Conservation (phyloP, 1,284 basidiomycete genomes). For the Ceratobasidium sp. region DNA sequence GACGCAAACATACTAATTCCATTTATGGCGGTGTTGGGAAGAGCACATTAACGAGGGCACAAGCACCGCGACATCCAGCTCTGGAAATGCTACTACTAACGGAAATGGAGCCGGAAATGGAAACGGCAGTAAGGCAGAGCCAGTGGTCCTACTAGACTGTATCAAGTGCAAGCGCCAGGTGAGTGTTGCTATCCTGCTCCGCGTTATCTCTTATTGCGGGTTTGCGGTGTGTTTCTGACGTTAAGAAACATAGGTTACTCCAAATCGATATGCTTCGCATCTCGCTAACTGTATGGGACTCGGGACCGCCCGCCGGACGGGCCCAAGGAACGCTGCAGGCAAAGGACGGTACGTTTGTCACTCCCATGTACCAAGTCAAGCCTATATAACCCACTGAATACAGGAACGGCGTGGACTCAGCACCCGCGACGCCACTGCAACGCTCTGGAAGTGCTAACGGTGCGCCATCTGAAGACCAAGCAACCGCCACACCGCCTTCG, state of each 20-base stretch:
- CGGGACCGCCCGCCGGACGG: slow-evolving; percentile 74
- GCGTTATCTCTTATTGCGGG: background rate
- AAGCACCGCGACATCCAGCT: slow-evolving; percentile 42
- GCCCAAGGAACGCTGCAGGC: slow-evolving; percentile 68
- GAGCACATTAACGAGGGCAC: slow-evolving; percentile 52
- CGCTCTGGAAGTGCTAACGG: slow-evolving; percentile 40
- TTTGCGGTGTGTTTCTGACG: background rate
- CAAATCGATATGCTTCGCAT: slow-evolving; percentile 90
- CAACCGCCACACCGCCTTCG: slow-evolving; percentile 32
- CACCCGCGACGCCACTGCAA: slow-evolving; percentile 68
- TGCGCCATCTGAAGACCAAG: slow-evolving; percentile 52
- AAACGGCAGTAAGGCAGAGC: slow-evolving; percentile 63
- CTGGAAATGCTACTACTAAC: slow-evolving; percentile 57
- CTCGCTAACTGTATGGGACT: slow-evolving; percentile 87
- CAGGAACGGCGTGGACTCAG: slow-evolving; percentile 71
- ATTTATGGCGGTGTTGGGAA: slow-evolving; percentile 53
- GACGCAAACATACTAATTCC: slow-evolving; percentile 30
- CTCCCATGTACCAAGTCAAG: background rate
- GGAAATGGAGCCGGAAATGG: slow-evolving; percentile 72
- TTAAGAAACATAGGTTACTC: slow-evolving; percentile 74
- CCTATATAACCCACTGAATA: slow-evolving; percentile 20
- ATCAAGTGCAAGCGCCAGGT: slow-evolving; percentile 83
- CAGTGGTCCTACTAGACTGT: slow-evolving; percentile 77
- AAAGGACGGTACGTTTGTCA: slow-evolving; percentile 25
- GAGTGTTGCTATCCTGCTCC: slow-evolving; percentile 52